Percentiles rank a stretch among this genome's conserved stretches.
phyloP scores from a whole-genome alignment of 169 alveolate species.

The Plasmodium cynomolgi region DNA sequence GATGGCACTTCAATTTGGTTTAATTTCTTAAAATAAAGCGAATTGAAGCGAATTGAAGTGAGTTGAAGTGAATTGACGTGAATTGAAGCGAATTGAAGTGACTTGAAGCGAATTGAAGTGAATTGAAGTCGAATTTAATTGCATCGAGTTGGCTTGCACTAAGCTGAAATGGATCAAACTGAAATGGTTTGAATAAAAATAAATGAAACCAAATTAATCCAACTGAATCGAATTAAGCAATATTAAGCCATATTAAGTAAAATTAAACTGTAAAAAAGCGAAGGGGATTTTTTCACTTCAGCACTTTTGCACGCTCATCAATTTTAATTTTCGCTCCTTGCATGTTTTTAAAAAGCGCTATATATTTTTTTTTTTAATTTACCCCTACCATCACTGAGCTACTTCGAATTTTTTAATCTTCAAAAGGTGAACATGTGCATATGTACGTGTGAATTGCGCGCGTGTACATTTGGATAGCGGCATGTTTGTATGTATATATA shows the following conservation, averaged over 20 bases:
- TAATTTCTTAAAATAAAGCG: not conserved
- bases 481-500: not conserved
- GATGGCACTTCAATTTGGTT: not conserved
- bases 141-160: not conserved
- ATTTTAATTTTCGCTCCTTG: slow-evolving; percentile 7
- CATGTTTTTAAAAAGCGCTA: slow-evolving; percentile 32
- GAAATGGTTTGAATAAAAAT: not conserved
- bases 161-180: not conserved
- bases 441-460: not conserved
- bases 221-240: not conserved
- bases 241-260: not conserved
- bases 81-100: not conserved
- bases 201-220: not conserved
- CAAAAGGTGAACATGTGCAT: slow-evolving; percentile 2
- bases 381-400: slow-evolving; percentile 15
- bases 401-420: slow-evolving; percentile 71
- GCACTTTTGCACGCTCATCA: not conserved
- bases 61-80: not conserved
- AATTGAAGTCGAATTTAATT: not conserved
- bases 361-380: not conserved
- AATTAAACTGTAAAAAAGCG: not conserved
- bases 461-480: not conserved
- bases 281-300: not conserved
- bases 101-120: not conserved
- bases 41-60: not conserved